A percentile compares a stretch with the other conserved stretches of the same genome.
Evolutionary conservation across 352 stramenopile genomes (phyloP).

Genomic region (Globisporangium uncinulatum): DNA sequence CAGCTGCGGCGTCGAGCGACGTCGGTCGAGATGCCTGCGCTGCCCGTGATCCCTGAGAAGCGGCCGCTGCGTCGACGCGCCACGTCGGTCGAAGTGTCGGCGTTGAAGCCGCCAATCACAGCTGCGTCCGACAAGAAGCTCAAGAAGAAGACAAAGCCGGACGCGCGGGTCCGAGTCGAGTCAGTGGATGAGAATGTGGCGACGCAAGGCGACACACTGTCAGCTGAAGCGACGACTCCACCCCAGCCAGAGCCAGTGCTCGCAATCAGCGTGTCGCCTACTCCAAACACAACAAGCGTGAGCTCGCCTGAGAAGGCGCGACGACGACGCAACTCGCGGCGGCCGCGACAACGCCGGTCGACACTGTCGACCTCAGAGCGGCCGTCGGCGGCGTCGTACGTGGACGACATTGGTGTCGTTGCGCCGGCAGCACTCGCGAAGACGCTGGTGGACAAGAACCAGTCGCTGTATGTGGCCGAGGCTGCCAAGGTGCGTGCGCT

Average conservation of each 20-base stretch:
- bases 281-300: neutral
- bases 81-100: too few relatives aligned
- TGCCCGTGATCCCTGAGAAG: too few relatives aligned
- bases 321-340: conserved; percentile 7
- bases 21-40: too few relatives aligned
- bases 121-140: too few relatives aligned
- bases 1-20: too few relatives aligned
- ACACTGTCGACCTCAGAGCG: conserved; percentile 10
- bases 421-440: conserved; percentile 2
- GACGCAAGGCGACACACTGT: neutral
- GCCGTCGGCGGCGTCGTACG: conserved; percentile 3
- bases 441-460: conserved; percentile 7
- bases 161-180: neutral
- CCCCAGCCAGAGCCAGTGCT: neutral
- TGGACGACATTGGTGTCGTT: conserved; percentile 11
- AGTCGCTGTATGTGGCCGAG: conserved; percentile 3
- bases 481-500: conserved; percentile 6
- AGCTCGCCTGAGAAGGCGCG: neutral
- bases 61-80: too few relatives aligned
- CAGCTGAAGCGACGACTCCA: too few relatives aligned
- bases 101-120: too few relatives aligned
- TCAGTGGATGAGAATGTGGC: neutral
- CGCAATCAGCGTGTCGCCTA: too few relatives aligned
- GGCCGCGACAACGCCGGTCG: conserved; percentile 6
- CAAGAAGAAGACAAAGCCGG: too few relatives aligned